Evolutionary conservation across 2,329 filamentous ascomycete genomes (phyloP).

Genomic region (Colletotrichum limetticola): DNA sequence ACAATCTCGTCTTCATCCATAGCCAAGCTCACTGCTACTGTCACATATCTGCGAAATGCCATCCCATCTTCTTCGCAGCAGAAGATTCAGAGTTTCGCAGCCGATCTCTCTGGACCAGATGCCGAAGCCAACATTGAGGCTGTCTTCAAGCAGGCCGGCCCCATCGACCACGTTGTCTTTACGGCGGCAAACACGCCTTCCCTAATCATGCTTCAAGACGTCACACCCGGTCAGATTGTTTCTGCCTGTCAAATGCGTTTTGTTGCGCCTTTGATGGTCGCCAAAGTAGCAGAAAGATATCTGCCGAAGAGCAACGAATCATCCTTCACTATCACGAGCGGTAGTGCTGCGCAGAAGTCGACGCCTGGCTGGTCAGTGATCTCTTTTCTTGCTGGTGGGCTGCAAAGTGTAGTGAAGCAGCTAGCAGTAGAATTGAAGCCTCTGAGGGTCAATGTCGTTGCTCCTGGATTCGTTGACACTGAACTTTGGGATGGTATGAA

Average conservation of each 20-base stretch:
- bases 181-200: constrained; percentile 61
- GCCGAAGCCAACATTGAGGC: constrained; percentile 55
- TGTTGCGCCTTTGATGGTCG: constrained; percentile 61
- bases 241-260: constrained; percentile 56
- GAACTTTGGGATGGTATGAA: constrained; percentile 38
- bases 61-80: neutral
- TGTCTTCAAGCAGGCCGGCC: constrained; percentile 13
- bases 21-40: constrained; percentile 57
- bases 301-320: constrained; percentile 52
- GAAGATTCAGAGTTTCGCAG: constrained; percentile 44
- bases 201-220: constrained; percentile 46
- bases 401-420: constrained; percentile 40
- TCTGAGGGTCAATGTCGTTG: constrained; percentile 43
- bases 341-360: constrained; percentile 62
- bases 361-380: constrained; percentile 59
- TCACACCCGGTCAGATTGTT: constrained; percentile 51
- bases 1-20: constrained; percentile 69
- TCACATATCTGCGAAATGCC: constrained; percentile 49
- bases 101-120: neutral
- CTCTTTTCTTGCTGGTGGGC: constrained; percentile 37
- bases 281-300: constrained; percentile 58
- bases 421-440: constrained; percentile 44
- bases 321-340: constrained; percentile 68
- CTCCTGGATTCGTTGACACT: constrained; percentile 42
- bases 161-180: constrained; percentile 60